Evolutionary conservation across 768 basidiomycete species (phyloP), one percentile per base, ranked within the genome.

Genomic region (Lactifluus hygrophoroides): DNA sequence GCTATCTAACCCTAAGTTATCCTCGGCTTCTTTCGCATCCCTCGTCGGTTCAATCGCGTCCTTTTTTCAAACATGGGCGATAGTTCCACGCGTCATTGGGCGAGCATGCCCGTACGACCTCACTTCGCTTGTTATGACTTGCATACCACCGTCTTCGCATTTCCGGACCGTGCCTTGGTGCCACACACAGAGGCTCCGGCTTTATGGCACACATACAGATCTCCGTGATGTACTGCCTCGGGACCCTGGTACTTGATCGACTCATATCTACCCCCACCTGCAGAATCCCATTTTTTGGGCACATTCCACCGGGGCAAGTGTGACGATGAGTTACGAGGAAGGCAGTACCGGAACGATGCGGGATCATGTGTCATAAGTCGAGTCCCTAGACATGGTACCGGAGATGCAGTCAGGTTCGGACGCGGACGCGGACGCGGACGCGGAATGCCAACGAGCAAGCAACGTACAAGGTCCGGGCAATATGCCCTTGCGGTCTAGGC

Each of bases 1-100:
- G 61, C 38, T 51, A 62, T 62, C 60, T 61, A 58, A 58, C 56
- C 60, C 56, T 61, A 61, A 58, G 56, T 61, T 28, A 23, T 48
- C 32, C n/a, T 58, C 44, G 60, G 56, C 30, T 46, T 21, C 55
- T 30, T 61, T 38, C 38, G 25, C 51, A 49, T 58, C 34, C 51
- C 11, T 32, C 23, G n/a, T 53, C 30, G 35, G 44, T 52, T 48
- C 35, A 47, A 48, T 35, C 19, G 57, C 16, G 21, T 19, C 14
- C 42, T 10, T 35, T 44, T 10, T 48, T 47, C 14, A 25, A 37
- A 23, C 45, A 38, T 47, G 35, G 38, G 28, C 49, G 48, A 23
- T 44, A 21, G 49, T 30, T 35, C 35, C 28, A 44, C 19, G 17
- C 25, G 28, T 52, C 19, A 37, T 28, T 40, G 57, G 46, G 19